Percentiles rank a stretch among this genome's conserved stretches.
These are phyloP conservation scores for Remersonia thermophila DNA, from an alignment of 2,329 filamentous ascomycete species.

Conservation along the genomic window DNA sequence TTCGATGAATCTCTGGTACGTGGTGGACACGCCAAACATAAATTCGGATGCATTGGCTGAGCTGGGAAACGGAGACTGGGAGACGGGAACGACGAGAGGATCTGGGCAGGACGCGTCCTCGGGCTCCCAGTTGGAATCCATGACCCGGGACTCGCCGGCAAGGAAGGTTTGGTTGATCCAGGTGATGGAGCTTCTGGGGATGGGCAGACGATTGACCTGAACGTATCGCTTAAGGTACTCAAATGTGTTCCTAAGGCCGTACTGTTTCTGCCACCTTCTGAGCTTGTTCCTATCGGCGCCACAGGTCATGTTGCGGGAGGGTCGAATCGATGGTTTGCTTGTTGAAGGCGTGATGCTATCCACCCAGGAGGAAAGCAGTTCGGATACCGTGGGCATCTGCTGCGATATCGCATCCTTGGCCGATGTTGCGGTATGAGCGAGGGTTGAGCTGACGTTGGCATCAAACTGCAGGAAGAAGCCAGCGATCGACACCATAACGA, in stretches of 20 bases:
- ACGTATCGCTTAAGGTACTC: constrained; percentile 46
- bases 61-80: constrained; percentile 36
- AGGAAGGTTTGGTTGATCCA: constrained; percentile 36
- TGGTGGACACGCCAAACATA: constrained; percentile 48
- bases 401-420: constrained; percentile 21
- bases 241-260: constrained; percentile 36
- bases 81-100: constrained; percentile 39
- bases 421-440: constrained; percentile 29
- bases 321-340: constrained; percentile 20
- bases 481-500: constrained; percentile 31
- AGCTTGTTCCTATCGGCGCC: constrained; percentile 36
- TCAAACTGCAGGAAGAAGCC: constrained; percentile 27
- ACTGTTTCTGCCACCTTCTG: constrained; percentile 32
- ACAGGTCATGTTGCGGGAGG: constrained; percentile 36
- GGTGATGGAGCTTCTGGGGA: constrained; percentile 39
- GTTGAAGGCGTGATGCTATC: constrained; percentile 33
- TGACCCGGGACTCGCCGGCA: constrained; percentile 32
- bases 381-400: no score
- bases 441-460: constrained; percentile 20
- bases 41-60: constrained; percentile 43
- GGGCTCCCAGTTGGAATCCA: constrained; percentile 32
- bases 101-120: constrained; percentile 35
- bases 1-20: constrained; percentile 41
- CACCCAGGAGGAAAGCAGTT: constrained; percentile 28
- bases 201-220: constrained; percentile 36